Evolutionary conservation across 1,139 yeast species (phyloP).

Genomic region (Nakaseomyces uthaithaninus): DNA sequence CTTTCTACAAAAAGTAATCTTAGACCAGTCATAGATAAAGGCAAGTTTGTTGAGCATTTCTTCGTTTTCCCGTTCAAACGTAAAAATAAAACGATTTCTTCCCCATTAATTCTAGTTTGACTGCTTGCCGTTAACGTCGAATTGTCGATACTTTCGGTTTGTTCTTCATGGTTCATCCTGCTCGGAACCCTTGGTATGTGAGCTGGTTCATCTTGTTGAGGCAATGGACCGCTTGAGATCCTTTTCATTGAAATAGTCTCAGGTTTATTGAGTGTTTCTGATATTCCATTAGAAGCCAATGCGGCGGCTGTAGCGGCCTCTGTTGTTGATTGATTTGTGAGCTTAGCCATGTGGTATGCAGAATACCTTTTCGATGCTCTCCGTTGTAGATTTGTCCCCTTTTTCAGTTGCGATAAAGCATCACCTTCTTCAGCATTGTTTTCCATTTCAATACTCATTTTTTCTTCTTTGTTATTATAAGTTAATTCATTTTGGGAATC

Average conservation of each 20-base stretch:
- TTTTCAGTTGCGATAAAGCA: slow-evolving; percentile 69
- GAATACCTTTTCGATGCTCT: slow-evolving; percentile 84
- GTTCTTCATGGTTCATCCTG: background rate
- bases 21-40: slow-evolving; percentile 54
- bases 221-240: background rate
- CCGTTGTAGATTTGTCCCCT: slow-evolving; percentile 73
- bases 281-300: slow-evolving; percentile 11
- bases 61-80: slow-evolving; percentile 55
- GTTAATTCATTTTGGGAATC: no score
- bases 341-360: slow-evolving; percentile 84
- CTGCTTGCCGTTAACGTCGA: background rate
- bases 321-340: slow-evolving; percentile 42
- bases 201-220: background rate
- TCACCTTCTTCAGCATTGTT: slow-evolving; percentile 35
- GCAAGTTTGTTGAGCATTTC: slow-evolving; percentile 42
- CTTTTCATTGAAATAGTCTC: background rate
- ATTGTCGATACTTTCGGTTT: background rate
- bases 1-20: slow-evolving; percentile 75
- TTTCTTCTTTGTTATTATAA: slow-evolving; percentile 6
- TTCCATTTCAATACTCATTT: no score
- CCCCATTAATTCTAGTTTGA: slow-evolving; percentile 4
- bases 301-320: slow-evolving; percentile 33
- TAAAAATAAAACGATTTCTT: slow-evolving; percentile 34
- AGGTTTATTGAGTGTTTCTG: background rate
- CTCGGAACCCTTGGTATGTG: background rate